Percentiles rank a stretch among this genome's conserved stretches.
Evolutionary conservation across 1,284 basidiomycete species (phyloP).

Genomic region (Agroathelia rolfsii): DNA sequence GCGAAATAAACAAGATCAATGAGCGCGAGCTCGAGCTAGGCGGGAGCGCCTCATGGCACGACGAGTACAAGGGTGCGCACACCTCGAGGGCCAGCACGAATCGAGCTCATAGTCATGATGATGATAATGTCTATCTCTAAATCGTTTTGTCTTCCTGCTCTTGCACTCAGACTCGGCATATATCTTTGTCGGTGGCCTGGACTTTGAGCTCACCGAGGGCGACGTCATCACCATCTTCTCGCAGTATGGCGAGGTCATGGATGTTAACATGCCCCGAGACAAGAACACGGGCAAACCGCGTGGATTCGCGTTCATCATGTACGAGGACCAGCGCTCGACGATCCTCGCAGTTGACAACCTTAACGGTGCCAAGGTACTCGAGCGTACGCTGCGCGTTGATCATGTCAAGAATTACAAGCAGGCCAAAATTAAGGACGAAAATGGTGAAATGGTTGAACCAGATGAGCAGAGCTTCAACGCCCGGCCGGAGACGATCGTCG

Average conservation of each 20-base stretch:
- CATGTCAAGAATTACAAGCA: conserved; percentile 95
- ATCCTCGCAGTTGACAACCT: conserved; percentile 97
- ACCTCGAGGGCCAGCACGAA: neutral
- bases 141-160: conserved; percentile 5
- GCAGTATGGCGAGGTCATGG: conserved; percentile 96
- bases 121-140: neutral
- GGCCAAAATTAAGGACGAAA: conserved; percentile 67
- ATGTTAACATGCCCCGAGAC: conserved; percentile 90
- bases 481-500: conserved; percentile 58
- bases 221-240: conserved; percentile 98
- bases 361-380: conserved; percentile 87
- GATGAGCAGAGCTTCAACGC: conserved; percentile 84
- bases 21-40: conserved; percentile 86
- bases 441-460: conserved; percentile 82
- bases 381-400: conserved; percentile 83
- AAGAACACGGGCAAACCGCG: conserved; percentile 81
- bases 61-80: conserved; percentile 77
- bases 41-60: conserved; percentile 83
- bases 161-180: conserved; percentile 77
- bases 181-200: conserved; percentile 83
- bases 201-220: conserved; percentile 87
- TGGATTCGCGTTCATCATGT: conserved; percentile 98
- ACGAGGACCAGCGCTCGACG: conserved; percentile 95
- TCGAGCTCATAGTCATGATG: conserved; percentile 1
- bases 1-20: conserved; percentile 91